phyloP scores from a whole-genome alignment of 83 land plant species.

The Thuja plicata region DNA sequence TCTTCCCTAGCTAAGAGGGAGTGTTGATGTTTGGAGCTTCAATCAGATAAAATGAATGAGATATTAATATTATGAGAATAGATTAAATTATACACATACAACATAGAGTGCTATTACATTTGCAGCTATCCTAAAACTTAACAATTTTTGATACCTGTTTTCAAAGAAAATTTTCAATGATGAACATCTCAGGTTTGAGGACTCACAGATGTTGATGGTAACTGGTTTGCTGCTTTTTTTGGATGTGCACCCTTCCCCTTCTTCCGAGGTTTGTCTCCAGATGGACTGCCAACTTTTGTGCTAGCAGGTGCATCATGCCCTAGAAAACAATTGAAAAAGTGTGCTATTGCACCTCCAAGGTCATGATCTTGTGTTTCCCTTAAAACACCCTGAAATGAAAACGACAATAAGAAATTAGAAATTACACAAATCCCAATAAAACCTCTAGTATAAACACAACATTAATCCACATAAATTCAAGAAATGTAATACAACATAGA shows the following conservation, averaged over 20 bases:
- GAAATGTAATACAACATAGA: not conserved
- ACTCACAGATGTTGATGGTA: conserved; percentile 2
- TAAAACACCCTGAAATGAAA: conserved; percentile 67
- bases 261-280: conserved; percentile 12
- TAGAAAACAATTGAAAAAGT: conserved; percentile 85
- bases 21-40: too few relatives aligned
- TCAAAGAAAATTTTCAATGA: not conserved
- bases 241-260: conserved; percentile 4
- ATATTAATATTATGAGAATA: too few relatives aligned
- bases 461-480: not conserved
- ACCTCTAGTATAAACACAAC: not conserved
- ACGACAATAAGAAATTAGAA: not conserved
- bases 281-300: conserved; percentile 14
- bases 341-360: conserved; percentile 86
- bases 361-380: conserved; percentile 95
- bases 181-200: not conserved
- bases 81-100: too few relatives aligned
- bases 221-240: conserved; percentile 13
- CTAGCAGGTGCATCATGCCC: conserved; percentile 44
- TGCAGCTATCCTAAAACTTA: too few relatives aligned
- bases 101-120: too few relatives aligned
- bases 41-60: too few relatives aligned
- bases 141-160: not conserved
- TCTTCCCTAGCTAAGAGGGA: too few relatives aligned
- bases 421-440: not conserved